Evolutionary conservation across 176 grass and related monocot species (phyloP).

Genomic region (Musa acuminata): DNA sequence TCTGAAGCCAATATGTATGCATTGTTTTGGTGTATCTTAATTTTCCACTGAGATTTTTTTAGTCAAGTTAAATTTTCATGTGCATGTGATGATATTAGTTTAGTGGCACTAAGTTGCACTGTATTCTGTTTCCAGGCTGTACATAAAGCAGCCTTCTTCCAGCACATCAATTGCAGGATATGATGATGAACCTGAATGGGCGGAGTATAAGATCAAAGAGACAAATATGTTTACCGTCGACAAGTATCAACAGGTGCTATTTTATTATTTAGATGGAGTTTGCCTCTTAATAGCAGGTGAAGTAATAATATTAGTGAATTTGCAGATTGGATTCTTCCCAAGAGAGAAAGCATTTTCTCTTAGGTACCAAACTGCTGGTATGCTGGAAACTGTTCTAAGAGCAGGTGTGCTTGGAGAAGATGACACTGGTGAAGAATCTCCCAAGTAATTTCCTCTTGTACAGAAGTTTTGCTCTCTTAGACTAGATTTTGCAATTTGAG

Average conservation of each 20-base stretch:
- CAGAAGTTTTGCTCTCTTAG: background rate
- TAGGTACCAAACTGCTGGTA: conserved; percentile 85
- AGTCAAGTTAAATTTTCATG: background rate
- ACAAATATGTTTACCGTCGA: conserved; percentile 86
- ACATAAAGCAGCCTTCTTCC: conserved; percentile 76
- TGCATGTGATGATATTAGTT: background rate
- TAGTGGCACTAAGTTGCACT: background rate
- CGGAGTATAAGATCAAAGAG: conserved; percentile 98
- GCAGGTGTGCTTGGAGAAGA: conserved; percentile 87
- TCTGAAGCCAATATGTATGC: background rate
- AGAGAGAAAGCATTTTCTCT: conserved; percentile 71
- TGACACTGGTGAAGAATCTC: conserved; percentile 72
- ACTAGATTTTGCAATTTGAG: background rate
- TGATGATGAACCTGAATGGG: conserved; percentile 69
- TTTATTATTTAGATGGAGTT: background rate
- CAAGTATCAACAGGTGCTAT: conserved; percentile 87
- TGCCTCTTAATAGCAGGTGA: background rate
- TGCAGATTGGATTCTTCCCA: conserved; percentile 84
- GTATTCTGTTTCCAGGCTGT: conserved; percentile 46
- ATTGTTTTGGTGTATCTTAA: background rate
- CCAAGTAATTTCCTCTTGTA: conserved; percentile 37
- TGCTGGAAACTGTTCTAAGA: conserved; percentile 80
- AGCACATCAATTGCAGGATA: conserved; percentile 40
- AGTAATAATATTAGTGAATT: conserved; percentile 30
- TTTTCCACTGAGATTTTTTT: background rate